A percentile compares a stretch with the other conserved stretches of the same genome.
phyloP scores from a whole-genome alignment of 257 asterid species.

The Phtheirospermum japonicum region DNA sequence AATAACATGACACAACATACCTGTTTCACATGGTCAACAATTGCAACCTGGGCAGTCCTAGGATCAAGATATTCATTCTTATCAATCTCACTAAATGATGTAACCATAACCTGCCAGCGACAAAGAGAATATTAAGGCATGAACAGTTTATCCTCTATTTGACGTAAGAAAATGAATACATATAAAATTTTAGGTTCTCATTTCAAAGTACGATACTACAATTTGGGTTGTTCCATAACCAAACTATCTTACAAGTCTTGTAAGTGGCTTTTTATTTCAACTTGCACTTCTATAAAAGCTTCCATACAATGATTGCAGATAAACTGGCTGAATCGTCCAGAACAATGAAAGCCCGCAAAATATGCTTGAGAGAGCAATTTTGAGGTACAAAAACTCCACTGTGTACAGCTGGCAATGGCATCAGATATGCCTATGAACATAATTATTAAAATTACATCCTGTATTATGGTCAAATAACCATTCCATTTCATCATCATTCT shows the following conservation, averaged over 20 bases:
- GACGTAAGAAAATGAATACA: slow-evolving; percentile 14
- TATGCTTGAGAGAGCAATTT: neutral
- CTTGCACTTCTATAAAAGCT: neutral
- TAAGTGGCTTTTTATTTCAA: neutral
- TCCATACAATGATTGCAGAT: slow-evolving; percentile 6
- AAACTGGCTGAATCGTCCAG: slow-evolving; percentile 13
- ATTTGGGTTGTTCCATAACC: neutral
- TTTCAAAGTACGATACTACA: neutral
- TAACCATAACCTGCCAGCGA: slow-evolving; percentile 63
- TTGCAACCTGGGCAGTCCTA: slow-evolving; percentile 87
- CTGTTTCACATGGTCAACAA: slow-evolving; percentile 89
- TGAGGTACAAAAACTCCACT: neutral
- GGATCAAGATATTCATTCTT: slow-evolving; percentile 88
- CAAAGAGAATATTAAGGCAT: slow-evolving; percentile 19
- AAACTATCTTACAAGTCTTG: slow-evolving; percentile 7
- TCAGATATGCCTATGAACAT: neutral
- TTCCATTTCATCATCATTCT: too few species aligned
- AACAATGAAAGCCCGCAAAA: slow-evolving; percentile 12
- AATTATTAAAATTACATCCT: neutral
- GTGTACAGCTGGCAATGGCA: neutral
- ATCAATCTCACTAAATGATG: slow-evolving; percentile 68
- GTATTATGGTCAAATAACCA: neutral
- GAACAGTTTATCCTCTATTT: neutral
- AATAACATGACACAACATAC: slow-evolving; percentile 30
- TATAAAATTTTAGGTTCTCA: neutral